Conservation (phyloP, 2,329 filamentous ascomycete genomes). For the Pyricularia grisea region DNA sequence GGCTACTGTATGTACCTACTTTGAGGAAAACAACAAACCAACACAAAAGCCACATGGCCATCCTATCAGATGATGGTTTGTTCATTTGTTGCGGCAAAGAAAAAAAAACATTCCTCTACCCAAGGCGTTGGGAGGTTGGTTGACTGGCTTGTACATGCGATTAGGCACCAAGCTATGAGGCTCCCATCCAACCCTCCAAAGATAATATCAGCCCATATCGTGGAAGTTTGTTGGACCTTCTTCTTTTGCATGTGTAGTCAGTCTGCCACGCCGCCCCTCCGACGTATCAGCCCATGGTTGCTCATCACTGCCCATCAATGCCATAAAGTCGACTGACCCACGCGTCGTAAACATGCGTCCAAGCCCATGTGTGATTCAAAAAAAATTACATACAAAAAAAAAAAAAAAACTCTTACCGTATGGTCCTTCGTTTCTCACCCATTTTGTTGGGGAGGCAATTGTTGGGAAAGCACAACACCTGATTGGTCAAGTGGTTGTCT, state of each 20-base stretch:
- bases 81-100: background rate
- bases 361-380: background rate
- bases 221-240: background rate
- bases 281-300: background rate
- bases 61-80: background rate
- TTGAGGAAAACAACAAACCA: background rate
- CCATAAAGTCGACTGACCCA: background rate
- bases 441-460: constrained; percentile 8
- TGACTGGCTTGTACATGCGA: background rate
- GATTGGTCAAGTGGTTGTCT: constrained; percentile 3
- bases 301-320: background rate
- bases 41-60: background rate
- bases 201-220: background rate
- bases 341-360: background rate
- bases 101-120: background rate
- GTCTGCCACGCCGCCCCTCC: background rate
- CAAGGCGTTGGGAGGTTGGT: background rate
- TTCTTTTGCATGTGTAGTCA: background rate
- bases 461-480: constrained; percentile 6
- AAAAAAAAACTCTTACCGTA: background rate
- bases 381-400: no score
- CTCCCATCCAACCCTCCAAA: background rate
- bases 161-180: background rate
- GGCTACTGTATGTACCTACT: background rate
- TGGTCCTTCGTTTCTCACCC: background rate